Evolutionary conservation across 2,329 filamentous ascomycete genomes (phyloP), one percentile per base, ranked within the genome.

Genomic region (Diaporthe sp.): DNA sequence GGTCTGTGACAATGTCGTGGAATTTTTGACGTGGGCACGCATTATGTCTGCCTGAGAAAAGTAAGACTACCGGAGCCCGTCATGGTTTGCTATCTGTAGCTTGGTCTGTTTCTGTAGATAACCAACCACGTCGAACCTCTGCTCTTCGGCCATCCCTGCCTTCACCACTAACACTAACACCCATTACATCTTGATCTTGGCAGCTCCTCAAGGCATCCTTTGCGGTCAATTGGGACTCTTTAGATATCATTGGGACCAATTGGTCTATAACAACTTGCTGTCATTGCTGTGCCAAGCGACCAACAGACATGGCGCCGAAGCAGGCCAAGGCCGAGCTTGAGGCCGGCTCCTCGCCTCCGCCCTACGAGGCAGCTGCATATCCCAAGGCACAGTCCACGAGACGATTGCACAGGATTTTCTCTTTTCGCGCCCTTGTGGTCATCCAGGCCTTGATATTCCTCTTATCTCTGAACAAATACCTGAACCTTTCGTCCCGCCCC

Each of bases 331-430:
- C n/a, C 33, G 19, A 40, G 4, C 57, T 55, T 17, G 70, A 72
- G 57, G 28, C 47, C 22, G 71, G 61, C 50, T 74, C 74, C 33
- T 70, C 68, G 8, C 72, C 74, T 40, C 74, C 74, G 17, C 73
- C 73, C 19, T 71, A 74, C 12, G 72, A 76, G 45, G 67, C 72
- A 45, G 19, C 52, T 13, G 74, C 74, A 2, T 76, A 74, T n/a
- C 74, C 74, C 40, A 76, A 52, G 38, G 17, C 50, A 28, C 74
- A 55, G 30, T 19, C 68, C 9, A 25, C 25, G 15, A 61, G 68
- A 10, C 66, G 55, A 9, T 15, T 76, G 54, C 54, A 73, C n/a
- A 50, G 15, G 30, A 15, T 40, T 6, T 42, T 71, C 66, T 67
- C 75, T 1, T 38, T 70, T 3, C 73, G 72, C 35, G 30, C 50